These are phyloP conservation scores for Gnomoniopsis smithogilvyi DNA, from an alignment of 2,329 filamentous ascomycete genomes.

Conservation along the genomic window DNA sequence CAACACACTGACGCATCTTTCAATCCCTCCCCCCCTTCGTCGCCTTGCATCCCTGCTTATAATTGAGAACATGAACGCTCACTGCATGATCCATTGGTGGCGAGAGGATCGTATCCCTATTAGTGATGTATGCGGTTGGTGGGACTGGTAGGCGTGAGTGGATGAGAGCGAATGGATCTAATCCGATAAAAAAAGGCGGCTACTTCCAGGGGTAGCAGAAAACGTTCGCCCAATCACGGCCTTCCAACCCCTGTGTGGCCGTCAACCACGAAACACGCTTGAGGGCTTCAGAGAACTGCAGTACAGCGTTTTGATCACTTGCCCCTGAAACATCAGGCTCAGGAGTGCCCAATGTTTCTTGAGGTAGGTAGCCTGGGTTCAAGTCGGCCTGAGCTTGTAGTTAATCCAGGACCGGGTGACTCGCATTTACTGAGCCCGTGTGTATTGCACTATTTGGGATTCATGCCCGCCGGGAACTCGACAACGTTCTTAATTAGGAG, in stretches of 20 bases:
- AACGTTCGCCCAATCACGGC: neutral
- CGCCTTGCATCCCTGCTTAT: neutral
- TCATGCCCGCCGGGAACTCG: too few relatives aligned
- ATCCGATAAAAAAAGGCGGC: neutral
- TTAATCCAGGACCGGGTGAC: too few relatives aligned
- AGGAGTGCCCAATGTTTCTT: neutral
- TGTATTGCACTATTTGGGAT: too few relatives aligned
- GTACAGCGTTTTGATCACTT: neutral
- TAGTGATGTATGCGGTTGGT: neutral
- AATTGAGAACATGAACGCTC: neutral
- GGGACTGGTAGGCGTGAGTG: neutral
- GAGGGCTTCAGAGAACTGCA: neutral
- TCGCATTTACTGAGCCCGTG: too few relatives aligned
- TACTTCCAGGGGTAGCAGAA: neutral
- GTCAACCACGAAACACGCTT: neutral
- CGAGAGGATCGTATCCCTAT: neutral
- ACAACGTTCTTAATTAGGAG: too few relatives aligned
- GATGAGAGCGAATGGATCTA: neutral
- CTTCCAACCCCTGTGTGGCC: neutral
- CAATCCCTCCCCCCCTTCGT: neutral
- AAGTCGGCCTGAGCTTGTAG: too few relatives aligned
- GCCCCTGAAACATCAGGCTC: neutral
- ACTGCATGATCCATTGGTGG: neutral
- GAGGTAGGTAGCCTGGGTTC: neutral
- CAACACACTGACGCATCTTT: neutral